A percentile compares a stretch with the other conserved stretches of the same genome.
These are phyloP conservation scores for Saturnispora gosingensis DNA, from an alignment of 805 yeast genomes.

Conservation along the genomic window DNA sequence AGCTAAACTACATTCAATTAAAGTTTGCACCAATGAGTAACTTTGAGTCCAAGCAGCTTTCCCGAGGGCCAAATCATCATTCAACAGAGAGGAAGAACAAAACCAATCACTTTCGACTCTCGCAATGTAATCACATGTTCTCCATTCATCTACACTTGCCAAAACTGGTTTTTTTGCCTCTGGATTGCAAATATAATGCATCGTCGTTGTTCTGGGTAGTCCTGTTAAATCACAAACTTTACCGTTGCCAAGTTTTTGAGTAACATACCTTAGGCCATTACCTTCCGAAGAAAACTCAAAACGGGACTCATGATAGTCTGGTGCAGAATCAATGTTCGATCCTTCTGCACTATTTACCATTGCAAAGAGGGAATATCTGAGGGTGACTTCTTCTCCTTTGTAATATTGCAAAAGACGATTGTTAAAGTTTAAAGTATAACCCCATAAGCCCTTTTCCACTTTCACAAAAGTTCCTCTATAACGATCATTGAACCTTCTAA, in stretches of 20 bases:
- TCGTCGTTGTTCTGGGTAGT: slow-evolving; percentile 19
- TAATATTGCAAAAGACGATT: slow-evolving; percentile 13
- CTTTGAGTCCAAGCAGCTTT: not conserved
- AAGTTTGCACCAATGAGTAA: slow-evolving; percentile 2
- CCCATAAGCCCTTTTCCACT: slow-evolving; percentile 15
- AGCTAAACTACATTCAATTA: slow-evolving; percentile 1
- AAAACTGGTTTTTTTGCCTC: slow-evolving; percentile 14
- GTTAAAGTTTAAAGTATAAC: slow-evolving; percentile 7
- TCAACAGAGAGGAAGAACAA: slow-evolving; percentile 4
- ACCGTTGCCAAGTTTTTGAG: slow-evolving; percentile 25
- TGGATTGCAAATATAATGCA: slow-evolving; percentile 24
- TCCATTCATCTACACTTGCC: slow-evolving; percentile 21
- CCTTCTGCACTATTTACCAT: not conserved
- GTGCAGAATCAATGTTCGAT: not conserved
- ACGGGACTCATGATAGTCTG: slow-evolving; percentile 12
- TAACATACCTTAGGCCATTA: slow-evolving; percentile 23
- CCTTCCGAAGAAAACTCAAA: slow-evolving; percentile 18
- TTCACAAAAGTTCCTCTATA: not conserved
- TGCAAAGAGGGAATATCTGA: not conserved
- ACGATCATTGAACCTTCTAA: slow-evolving; percentile 10
- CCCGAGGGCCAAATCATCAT: not conserved
- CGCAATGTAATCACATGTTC: slow-evolving; percentile 25
- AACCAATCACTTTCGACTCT: slow-evolving; percentile 13
- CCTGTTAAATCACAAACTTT: slow-evolving; percentile 28
- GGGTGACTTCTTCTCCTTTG: not conserved